These are phyloP conservation scores for Stropharia rugosoannulata DNA, from an alignment of 768 basidiomycete species.

Conservation along the genomic window DNA sequence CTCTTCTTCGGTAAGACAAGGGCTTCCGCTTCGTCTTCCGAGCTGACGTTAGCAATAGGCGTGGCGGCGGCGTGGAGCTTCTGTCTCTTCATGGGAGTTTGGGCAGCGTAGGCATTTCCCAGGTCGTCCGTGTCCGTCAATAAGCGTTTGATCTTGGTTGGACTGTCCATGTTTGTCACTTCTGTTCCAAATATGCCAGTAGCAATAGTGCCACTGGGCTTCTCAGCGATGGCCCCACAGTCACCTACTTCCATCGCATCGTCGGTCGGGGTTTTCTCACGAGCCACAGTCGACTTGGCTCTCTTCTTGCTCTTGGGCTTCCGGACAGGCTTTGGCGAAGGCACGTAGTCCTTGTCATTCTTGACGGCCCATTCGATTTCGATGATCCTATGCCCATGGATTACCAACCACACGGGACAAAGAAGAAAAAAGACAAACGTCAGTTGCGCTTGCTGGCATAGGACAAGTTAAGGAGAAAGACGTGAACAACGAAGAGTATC, in stretches of 20 bases:
- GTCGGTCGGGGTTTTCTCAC: constrained; percentile 24
- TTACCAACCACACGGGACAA: constrained; percentile 25
- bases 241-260: constrained; percentile 29
- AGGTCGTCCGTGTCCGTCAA: constrained; percentile 26
- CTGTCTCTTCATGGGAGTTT: constrained; percentile 35
- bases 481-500: constrained; percentile 68
- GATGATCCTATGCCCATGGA: constrained; percentile 60
- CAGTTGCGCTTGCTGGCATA: constrained; percentile 35
- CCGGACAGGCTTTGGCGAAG: constrained; percentile 50
- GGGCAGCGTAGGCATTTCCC: constrained; percentile 18
- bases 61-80: constrained; percentile 16
- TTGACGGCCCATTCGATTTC: constrained; percentile 80
- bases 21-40: constrained; percentile 32
- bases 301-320: constrained; percentile 37
- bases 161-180: constrained; percentile 41
- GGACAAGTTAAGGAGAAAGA: constrained; percentile 59
- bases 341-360: constrained; percentile 57
- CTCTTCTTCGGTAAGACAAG: constrained; percentile 22
- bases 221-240: constrained; percentile 14
- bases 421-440: constrained; percentile 35
- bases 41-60: constrained; percentile 19
- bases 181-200: constrained; percentile 40
- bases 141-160: constrained; percentile 37
- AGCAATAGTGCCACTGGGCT: constrained; percentile 13
- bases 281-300: constrained; percentile 20